Base-by-base conservation (phyloP, 192 early-diverging fungal species). In the Fimicolochytrium jonesii region DNA sequence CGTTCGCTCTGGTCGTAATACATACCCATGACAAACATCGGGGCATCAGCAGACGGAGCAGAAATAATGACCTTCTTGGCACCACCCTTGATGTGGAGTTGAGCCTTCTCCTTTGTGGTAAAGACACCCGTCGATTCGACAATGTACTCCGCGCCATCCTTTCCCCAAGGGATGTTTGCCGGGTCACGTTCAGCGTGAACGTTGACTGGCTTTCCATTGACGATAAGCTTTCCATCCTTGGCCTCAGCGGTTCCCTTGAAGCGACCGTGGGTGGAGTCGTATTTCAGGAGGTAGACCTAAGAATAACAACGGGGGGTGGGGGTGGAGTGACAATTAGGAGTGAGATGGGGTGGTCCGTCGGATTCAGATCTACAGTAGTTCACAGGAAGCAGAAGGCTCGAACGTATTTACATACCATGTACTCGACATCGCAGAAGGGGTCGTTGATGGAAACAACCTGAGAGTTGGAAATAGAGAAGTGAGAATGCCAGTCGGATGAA, bases 41-140 rank as follows among this genome's bases (percentile, higher is more conserved):
- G 96, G 13, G 94, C 93, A 72, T 98, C 94, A 55, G 77, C 78
- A 49, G 93, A 95, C 53, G 96, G 96, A 30, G 96, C 96, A 61
- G 91, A 92, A 80, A 99, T 96, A 73, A 99, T 85, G 72, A 99
- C 95, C 87, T 96, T 95, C 88, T 97, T 96, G 79, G 91, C 92
- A 50, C 92, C 94, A 60, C 91, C 96, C 64, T 84, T 76, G 59
- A 99, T 73, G 75, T 99, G 96, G 56, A 79, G 77, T 2, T 66
- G 71, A 36, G 92, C 92, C 81, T 90, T 90, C 1, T 93, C 94
- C 44, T 76, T 82, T 60, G 90, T 89, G 77, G 94, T 96, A 82
- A 99, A 99, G 59, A 96, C 90, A 81, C 94, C 93, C 61, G 96
- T 99, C 29, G 96, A 99, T 79, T 99, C 96, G 77, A 99, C 87